These are phyloP conservation scores for Eragrostis curvula DNA, from an alignment of 176 grass and related monocot species.

Conservation along the genomic window DNA sequence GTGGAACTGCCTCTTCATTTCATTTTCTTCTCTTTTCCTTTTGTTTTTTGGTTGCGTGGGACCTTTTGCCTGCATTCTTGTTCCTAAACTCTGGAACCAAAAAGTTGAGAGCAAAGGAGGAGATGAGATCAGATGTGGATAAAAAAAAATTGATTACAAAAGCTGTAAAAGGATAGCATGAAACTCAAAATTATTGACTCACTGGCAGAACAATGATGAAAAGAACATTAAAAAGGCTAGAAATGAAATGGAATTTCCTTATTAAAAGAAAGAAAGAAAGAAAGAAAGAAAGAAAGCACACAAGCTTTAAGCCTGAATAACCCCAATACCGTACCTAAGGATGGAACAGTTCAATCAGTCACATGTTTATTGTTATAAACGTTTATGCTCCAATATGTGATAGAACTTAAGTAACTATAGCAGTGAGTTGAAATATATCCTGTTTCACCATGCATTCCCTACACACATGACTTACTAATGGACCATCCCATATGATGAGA, in stretches of 20 bases:
- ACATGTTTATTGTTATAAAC: not conserved
- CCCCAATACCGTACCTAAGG: not conserved
- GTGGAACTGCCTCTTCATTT: slow-evolving; percentile 33
- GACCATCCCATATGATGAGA: slow-evolving; percentile 8
- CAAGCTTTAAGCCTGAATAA: not conserved
- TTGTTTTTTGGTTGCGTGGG: slow-evolving; percentile 51
- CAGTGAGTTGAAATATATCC: too few species aligned
- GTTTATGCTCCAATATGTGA: not conserved
- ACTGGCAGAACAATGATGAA: too few species aligned
- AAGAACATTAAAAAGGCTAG: too few species aligned
- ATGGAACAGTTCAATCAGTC: not conserved
- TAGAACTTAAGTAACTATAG: too few species aligned
- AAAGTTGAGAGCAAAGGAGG: not conserved
- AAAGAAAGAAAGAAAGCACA: too few species aligned
- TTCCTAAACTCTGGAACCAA: slow-evolving; percentile 63
- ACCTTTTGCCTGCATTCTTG: slow-evolving; percentile 58
- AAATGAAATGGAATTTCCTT: too few species aligned
- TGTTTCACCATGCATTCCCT: too few species aligned
- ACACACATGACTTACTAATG: too few species aligned
- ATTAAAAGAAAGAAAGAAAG: too few species aligned
- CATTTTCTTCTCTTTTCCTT: slow-evolving; percentile 67
- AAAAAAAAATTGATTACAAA: not conserved
- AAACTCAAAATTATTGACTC: too few species aligned
- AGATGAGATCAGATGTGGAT: not conserved
- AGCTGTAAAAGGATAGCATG: not conserved